phyloP scores from a whole-genome alignment of 352 stramenopile species.

The Lagenidium giganteum region DNA sequence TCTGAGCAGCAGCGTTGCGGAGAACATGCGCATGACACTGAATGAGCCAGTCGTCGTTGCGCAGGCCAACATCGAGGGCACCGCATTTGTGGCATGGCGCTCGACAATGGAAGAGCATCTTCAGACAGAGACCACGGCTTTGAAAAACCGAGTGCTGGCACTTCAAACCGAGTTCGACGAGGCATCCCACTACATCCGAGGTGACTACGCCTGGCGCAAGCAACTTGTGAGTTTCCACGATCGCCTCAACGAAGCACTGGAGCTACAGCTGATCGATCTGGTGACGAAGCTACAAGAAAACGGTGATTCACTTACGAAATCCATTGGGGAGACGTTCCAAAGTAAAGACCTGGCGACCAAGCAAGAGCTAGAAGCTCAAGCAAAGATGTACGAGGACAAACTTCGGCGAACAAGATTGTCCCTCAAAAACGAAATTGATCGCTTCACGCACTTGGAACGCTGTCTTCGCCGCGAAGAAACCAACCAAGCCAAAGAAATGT shows the following conservation, averaged over 20 bases:
- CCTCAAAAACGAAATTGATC: constrained; percentile 60
- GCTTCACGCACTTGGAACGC: constrained; percentile 49
- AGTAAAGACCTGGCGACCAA: constrained; percentile 26
- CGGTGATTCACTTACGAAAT: constrained; percentile 23
- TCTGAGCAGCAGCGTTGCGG: too few species aligned
- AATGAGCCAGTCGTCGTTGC: too few species aligned
- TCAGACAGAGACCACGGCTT: constrained; percentile 8
- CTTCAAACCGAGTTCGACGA: constrained; percentile 53
- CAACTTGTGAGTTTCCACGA: constrained; percentile 44
- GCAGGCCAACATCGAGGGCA: constrained; percentile 10
- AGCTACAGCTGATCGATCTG: constrained; percentile 17
- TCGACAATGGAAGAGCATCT: constrained; percentile 26
- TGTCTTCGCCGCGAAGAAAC: constrained; percentile 58
- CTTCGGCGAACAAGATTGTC: constrained; percentile 39
- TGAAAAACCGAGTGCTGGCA: constrained; percentile 26
- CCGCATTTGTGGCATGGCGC: constrained; percentile 31
- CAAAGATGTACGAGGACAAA: constrained; percentile 43
- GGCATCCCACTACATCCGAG: constrained; percentile 45
- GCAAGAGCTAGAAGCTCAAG: constrained; percentile 31
- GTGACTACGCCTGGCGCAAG: constrained; percentile 58
- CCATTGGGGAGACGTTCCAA: constrained; percentile 31
- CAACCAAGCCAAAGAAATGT: constrained; percentile 37
- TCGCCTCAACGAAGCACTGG: constrained; percentile 34
- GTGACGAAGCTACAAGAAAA: constrained; percentile 20
- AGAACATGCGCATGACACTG: too few species aligned